phyloP scores from a whole-genome alignment of 352 stramenopile genomes.

The Pilasporangium apinafurcum region DNA sequence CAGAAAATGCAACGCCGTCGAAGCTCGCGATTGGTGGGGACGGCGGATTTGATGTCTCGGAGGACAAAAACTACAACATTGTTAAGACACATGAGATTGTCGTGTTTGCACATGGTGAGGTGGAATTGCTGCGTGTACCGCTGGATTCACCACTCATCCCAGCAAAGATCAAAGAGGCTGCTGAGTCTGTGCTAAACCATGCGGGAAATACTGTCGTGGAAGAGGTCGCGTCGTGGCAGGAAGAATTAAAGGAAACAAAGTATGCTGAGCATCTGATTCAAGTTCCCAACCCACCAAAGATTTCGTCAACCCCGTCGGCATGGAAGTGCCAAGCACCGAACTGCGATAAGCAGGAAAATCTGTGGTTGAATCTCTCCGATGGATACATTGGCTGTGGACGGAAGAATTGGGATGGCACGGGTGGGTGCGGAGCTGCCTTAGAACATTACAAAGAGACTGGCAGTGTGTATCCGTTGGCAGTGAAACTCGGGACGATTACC shows the following conservation, averaged over 20 bases:
- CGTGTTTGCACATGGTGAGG: conserved; percentile 37
- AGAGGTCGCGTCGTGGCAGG: conserved; percentile 77
- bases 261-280: conserved; percentile 75
- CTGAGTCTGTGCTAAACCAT: conserved; percentile 64
- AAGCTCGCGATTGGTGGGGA: conserved; percentile 95
- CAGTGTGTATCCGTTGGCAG: conserved; percentile 91
- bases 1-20: conserved; percentile 31
- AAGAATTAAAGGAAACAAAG: conserved; percentile 70
- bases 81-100: conserved; percentile 78
- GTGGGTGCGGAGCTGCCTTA: conserved; percentile 94
- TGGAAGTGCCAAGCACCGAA: conserved; percentile 90
- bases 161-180: conserved; percentile 37
- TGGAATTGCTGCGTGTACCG: conserved; percentile 24
- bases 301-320: conserved; percentile 58
- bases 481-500: conserved; percentile 98
- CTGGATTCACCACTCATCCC: conserved; percentile 36
- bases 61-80: conserved; percentile 88
- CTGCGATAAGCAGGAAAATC: conserved; percentile 95
- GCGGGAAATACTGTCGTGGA: conserved; percentile 71
- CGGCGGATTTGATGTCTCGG: conserved; percentile 88
- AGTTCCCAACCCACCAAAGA: conserved; percentile 42
- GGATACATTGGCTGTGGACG: conserved; percentile 81
- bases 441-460: conserved; percentile 95
- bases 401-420: conserved; percentile 96
- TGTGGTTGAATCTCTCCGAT: conserved; percentile 98